phyloP scores from a whole-genome alignment of 371 early-diverging fungal species.

The Paraphysoderma sedebokerense region DNA sequence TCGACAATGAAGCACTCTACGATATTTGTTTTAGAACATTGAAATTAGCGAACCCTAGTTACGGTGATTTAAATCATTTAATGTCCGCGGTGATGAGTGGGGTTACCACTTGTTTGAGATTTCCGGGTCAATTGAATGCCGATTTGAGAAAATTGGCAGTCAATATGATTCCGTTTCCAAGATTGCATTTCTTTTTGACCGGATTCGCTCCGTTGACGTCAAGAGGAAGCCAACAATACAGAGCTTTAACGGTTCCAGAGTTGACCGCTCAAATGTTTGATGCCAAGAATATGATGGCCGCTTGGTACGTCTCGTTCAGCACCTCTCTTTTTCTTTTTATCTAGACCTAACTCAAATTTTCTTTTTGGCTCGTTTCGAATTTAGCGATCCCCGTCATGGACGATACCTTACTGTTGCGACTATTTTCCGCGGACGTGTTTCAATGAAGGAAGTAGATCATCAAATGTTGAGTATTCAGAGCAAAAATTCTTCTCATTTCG shows the following conservation, averaged over 20 bases:
- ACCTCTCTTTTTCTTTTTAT: too few relatives aligned
- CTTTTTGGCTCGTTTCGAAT: too few relatives aligned
- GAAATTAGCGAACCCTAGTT: constrained; percentile 60
- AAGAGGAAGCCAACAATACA: constrained; percentile 36
- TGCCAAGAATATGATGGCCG: constrained; percentile 20
- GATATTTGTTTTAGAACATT: constrained; percentile 76
- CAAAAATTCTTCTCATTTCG: constrained; percentile 76
- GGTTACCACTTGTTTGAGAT: constrained; percentile 60
- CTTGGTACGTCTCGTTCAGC: too few relatives aligned
- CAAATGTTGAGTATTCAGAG: constrained; percentile 78
- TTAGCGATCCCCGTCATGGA: constrained; percentile 49
- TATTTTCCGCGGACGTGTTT: constrained; percentile 67
- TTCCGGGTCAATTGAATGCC: constrained; percentile 61
- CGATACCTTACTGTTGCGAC: constrained; percentile 73
- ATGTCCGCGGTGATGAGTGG: constrained; percentile 75
- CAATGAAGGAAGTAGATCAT: constrained; percentile 69
- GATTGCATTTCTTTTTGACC: constrained; percentile 54
- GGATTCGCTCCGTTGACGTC: constrained; percentile 51
- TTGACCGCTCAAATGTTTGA: constrained; percentile 38
- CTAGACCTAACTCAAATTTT: too few relatives aligned
- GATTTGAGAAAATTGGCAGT: constrained; percentile 60
- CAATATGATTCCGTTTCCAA: constrained; percentile 48
- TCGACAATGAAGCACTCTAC: constrained; percentile 96
- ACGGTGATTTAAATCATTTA: constrained; percentile 66
- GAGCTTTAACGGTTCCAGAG: constrained; percentile 23